Evolutionary conservation across 2,329 filamentous ascomycete genomes (phyloP), one percentile per base, ranked within the genome.

Genomic region (Colletotrichum camelliae): DNA sequence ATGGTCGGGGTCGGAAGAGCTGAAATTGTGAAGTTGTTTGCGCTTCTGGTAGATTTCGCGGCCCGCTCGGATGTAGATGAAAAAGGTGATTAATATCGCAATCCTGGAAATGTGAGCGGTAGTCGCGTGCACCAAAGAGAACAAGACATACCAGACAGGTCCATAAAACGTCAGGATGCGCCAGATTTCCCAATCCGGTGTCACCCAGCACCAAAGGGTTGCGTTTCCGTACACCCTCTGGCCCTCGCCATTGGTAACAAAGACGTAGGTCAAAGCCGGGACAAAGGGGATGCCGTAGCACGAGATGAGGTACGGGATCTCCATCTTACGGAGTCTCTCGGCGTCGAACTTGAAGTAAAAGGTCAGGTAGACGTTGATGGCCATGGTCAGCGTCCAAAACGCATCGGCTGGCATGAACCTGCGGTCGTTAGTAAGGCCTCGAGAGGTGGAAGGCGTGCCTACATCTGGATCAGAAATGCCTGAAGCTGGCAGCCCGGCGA

Each of bases 401-500:
- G 93, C 92, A 85, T 95, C 94, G 7, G 94, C 93, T 2, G 93
- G 92, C 89, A 95, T 92, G 82, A 96, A 96, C 93, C 93, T 95
- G 80, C n/a, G 24, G 10, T 9, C 18, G 72, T 76, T 16, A 67
- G 72, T 21, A 10, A 16, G n/a, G 31, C 4, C 58, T 52, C 83
- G 33, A 24, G 7, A 7, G 8, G 15, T 6, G 6, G 31, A 79
- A 92, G n/a, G 2, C 21, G 7, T 27, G 79, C 93, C 80, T 84
- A 96, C 95, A 95, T 95, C 82, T 97, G 95, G 77, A 97, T 95
- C 12, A 97, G 83, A 78, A 96, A 94, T 1, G 87, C 94, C 80
- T 98, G 95, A 27, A 95, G 90, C 81, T 95, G 93, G 81, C 95
- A 93, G 8, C 90, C 88, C 16, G 88, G 88, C 0, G 88, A 89